Conservation (phyloP, 2,329 filamentous ascomycete genomes). For the Calonectria hawksworthii region DNA sequence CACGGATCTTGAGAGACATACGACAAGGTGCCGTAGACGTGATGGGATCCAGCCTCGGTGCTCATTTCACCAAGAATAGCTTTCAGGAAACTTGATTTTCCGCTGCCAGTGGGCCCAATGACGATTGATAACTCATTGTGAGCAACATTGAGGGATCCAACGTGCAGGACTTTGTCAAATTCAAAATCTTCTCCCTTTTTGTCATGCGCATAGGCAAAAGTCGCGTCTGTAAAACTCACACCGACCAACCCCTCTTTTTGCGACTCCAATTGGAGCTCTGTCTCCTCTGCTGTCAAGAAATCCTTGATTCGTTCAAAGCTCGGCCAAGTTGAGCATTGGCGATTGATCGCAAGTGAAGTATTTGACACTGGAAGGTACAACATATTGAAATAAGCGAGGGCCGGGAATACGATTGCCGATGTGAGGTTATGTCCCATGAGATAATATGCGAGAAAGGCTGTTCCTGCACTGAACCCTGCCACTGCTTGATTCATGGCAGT, state of each 20-base stretch:
- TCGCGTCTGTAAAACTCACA: background rate
- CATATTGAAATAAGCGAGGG: conserved; percentile 4
- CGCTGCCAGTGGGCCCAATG: background rate
- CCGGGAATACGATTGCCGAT: background rate
- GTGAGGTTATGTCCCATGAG: background rate
- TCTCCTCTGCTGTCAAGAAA: background rate
- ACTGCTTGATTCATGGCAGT: background rate
- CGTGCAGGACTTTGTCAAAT: background rate
- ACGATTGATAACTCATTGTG: background rate
- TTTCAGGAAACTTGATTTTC: background rate
- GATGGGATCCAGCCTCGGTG: background rate
- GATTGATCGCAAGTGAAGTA: background rate
- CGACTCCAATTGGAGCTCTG: background rate
- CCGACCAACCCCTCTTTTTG: background rate
- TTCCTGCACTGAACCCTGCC: background rate
- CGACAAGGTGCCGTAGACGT: background rate
- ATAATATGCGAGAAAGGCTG: background rate
- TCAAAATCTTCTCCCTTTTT: background rate
- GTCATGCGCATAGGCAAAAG: background rate
- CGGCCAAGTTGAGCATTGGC: background rate
- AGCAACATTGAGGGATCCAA: background rate
- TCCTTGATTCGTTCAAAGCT: background rate
- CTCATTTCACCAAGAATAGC: conserved; percentile 1
- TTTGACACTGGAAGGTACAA: background rate
- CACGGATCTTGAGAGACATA: background rate